Conservation (phyloP, 2,329 filamentous ascomycete species). For the Hypoxylon sp. region DNA sequence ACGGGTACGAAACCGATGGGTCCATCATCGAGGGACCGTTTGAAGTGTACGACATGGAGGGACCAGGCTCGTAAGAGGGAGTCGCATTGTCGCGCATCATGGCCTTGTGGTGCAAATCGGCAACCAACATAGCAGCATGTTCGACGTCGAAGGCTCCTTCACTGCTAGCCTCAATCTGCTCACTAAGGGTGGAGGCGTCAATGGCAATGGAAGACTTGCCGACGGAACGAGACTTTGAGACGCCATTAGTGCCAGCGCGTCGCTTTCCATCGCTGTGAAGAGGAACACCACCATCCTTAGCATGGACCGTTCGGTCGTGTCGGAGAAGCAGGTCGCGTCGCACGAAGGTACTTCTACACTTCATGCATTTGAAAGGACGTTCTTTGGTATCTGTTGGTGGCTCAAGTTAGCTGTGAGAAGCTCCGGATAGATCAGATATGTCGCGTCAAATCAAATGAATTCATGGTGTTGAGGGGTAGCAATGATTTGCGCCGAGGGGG, state of each 20-base stretch:
- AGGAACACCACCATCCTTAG: constrained; percentile 94
- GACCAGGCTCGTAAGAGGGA: constrained; percentile 64
- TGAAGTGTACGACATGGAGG: constrained; percentile 76
- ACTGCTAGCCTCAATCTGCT: constrained; percentile 90
- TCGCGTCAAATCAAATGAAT: constrained; percentile 12
- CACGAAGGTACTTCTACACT: constrained; percentile 98
- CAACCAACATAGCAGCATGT: constrained; percentile 97
- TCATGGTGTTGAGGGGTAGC: constrained; percentile 26
- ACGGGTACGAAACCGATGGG: constrained; percentile 77
- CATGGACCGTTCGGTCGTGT: constrained; percentile 97
- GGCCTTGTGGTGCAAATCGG: constrained; percentile 95
- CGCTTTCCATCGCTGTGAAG: constrained; percentile 95
- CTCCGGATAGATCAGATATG: constrained; percentile 19
- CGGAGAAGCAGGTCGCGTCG: constrained; percentile 94
- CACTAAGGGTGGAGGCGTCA: constrained; percentile 80
- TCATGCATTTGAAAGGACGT: constrained; percentile 97
- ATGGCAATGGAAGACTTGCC: constrained; percentile 80
- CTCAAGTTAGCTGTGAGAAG: constrained; percentile 40
- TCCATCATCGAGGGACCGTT: constrained; percentile 78
- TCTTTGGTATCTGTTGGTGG: constrained; percentile 86
- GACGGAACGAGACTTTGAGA: constrained; percentile 70
- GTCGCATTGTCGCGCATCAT: constrained; percentile 71
- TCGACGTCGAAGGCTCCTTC: constrained; percentile 95
- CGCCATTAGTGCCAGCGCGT: constrained; percentile 62
- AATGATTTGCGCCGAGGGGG: constrained; percentile 20